Base-by-base conservation (phyloP, 2,329 filamentous ascomycete genomes). In the Graphiopsis chlorocephala region DNA sequence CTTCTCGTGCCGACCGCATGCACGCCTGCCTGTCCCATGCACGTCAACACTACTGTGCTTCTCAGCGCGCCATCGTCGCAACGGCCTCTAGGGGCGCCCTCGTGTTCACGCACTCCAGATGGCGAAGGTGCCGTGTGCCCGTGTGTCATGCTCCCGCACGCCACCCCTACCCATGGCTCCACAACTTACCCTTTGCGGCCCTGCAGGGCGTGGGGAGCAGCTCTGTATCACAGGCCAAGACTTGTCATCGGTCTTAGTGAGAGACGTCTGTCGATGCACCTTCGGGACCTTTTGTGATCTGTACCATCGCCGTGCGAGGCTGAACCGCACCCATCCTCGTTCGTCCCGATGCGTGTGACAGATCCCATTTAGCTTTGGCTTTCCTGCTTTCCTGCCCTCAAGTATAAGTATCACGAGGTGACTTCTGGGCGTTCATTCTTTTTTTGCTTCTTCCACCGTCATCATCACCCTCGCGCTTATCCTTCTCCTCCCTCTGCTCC, bases 141-240 rank as follows among this genome's bases (percentile, higher is more conserved):
- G 60, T 62, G 60, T 62, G 60, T 55, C 60, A 62, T 62, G 48
- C 26, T 55, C 60, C 48, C 60, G 47, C 31, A 29, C 48, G 60
- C 60, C 60, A 55, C 45, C 60, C 31, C n/a, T 48, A 35, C 60
- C 60, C 48, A 62, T 4, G 15, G 48, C 60, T 62, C 60, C 60
- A 62, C 60, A 29, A 25, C 31, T 55, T 62, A 50, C 60, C 60
- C 28, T 26, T 55, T 52, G 33, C 25, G 60, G 33, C 23, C 42
- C 20, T 31, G 31, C 48, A 62, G 60, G 31, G 60, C 60, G 60
- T 62, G 60, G 60, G 60, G 60, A 62, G 60, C 48, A 26, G 53
- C 60, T 42, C 33, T 38, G 60, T 55, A 53, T 62, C 60, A 55
- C 60, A 38, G 48, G 60, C 60, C 60, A 62, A 62, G 60, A 62